Percentiles rank a stretch among this genome's conserved stretches.
These are phyloP conservation scores for Pulveroboletus sp. DNA, from an alignment of 768 basidiomycete genomes.

Conservation along the genomic window DNA sequence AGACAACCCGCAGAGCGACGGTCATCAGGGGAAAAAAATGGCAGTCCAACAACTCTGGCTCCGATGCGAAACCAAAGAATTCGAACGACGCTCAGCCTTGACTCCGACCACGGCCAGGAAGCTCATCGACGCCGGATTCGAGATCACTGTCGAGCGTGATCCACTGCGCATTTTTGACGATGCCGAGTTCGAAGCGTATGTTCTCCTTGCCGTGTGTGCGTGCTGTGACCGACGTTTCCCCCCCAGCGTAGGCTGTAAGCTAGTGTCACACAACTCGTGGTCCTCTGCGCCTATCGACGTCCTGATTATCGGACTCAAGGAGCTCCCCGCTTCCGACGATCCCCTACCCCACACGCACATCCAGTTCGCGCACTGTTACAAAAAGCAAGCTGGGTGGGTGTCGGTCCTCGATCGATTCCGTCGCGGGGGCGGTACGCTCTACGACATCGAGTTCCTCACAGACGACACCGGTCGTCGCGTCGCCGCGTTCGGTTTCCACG, in stretches of 20 bases:
- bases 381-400: constrained; percentile 90
- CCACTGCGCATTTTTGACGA: constrained; percentile 93
- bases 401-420: constrained; percentile 81
- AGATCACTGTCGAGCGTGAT: constrained; percentile 89
- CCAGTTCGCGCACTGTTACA: constrained; percentile 98
- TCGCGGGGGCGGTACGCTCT: constrained; percentile 77
- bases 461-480: constrained; percentile 84
- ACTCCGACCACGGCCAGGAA: constrained; percentile 88
- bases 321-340: constrained; percentile 77
- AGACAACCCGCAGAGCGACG: background rate
- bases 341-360: constrained; percentile 93
- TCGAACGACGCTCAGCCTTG: constrained; percentile 88
- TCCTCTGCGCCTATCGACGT: constrained; percentile 60
- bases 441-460: constrained; percentile 94
- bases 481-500: constrained; percentile 97
- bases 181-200: constrained; percentile 87
- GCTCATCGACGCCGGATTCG: constrained; percentile 86
- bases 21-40: no score
- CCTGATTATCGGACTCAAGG: constrained; percentile 94
- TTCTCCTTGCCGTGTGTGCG: constrained; percentile 6
- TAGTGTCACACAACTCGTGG: constrained; percentile 89
- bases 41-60: constrained; percentile 70
- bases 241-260: constrained; percentile 79
- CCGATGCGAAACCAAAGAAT: constrained; percentile 94
- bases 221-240: background rate